Evolutionary conservation across 768 basidiomycete species (phyloP).

Genomic region (Phallus indusiatus): DNA sequence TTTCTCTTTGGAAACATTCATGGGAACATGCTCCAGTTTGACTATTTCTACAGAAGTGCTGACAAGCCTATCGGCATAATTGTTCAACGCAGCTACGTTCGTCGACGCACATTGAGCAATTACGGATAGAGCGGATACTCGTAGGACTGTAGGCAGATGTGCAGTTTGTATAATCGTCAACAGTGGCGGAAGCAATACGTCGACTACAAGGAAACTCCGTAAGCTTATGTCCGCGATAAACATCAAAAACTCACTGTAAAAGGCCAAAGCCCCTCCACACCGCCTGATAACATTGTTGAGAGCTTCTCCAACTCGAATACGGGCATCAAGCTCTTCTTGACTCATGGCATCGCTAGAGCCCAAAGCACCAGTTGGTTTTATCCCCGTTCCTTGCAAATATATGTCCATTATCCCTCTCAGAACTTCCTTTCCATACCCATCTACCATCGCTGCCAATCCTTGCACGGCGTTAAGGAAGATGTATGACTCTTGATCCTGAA

Average conservation of each 20-base stretch:
- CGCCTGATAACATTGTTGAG: constrained; percentile 66
- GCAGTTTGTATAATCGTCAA: constrained; percentile 48
- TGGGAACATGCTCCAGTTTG: constrained; percentile 45
- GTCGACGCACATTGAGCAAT: constrained; percentile 67
- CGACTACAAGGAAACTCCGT: constrained; percentile 33
- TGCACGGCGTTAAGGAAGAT: constrained; percentile 89
- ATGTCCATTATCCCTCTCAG: constrained; percentile 53
- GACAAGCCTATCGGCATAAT: constrained; percentile 53
- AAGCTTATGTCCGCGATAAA: not conserved
- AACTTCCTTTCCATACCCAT: constrained; percentile 66
- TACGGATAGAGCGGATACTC: constrained; percentile 59
- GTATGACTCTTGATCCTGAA: constrained; percentile 93
- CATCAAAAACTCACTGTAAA: constrained; percentile 44
- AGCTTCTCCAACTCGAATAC: constrained; percentile 79
- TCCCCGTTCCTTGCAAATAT: constrained; percentile 40
- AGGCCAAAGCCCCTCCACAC: constrained; percentile 57
- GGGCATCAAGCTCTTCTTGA: constrained; percentile 54
- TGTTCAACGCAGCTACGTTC: constrained; percentile 48
- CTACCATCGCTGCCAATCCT: constrained; percentile 79
- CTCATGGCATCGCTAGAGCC: constrained; percentile 29
- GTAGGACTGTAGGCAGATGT: constrained; percentile 61
- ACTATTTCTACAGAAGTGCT: constrained; percentile 70
- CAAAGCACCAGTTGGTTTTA: constrained; percentile 40
- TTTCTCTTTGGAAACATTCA: constrained; percentile 10
- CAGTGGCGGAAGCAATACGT: constrained; percentile 66